A percentile compares a stretch with the other conserved stretches of the same genome.
phyloP scores from a whole-genome alignment of 495 filamentous ascomycete species.

The Pyrenopolyporus hunteri region DNA sequence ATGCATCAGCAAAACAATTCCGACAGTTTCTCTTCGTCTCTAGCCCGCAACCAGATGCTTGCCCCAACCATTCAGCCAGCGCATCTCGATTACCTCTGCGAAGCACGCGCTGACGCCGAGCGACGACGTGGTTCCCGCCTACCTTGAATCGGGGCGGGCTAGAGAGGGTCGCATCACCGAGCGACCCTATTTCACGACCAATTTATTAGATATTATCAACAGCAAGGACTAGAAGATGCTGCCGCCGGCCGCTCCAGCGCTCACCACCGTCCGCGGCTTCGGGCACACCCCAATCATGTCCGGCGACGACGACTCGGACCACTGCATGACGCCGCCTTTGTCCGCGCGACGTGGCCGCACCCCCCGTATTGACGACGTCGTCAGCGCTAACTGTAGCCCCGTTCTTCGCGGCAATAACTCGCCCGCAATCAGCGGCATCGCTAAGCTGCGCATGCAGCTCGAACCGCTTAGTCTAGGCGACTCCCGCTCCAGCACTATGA shows the following conservation, averaged over 20 bases:
- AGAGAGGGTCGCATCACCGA: conserved; percentile 16
- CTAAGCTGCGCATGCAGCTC: conserved; percentile 76
- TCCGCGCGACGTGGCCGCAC: conserved; percentile 43
- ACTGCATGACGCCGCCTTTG: conserved; percentile 48
- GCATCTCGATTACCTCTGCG: conserved; percentile 45
- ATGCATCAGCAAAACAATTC: conserved; percentile 54
- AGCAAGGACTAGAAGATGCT: conserved; percentile 47
- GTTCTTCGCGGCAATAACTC: conserved; percentile 63
- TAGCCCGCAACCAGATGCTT: conserved; percentile 57
- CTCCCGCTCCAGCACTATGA: conserved; percentile 51
- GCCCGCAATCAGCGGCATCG: conserved; percentile 68
- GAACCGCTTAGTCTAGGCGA: conserved; percentile 66
- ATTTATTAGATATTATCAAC: conserved; percentile 21
- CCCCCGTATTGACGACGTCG: conserved; percentile 56
- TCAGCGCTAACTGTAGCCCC: conserved; percentile 66
- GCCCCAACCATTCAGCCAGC: conserved; percentile 49
- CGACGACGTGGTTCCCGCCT: conserved; percentile 54
- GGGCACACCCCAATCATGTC: conserved; percentile 74
- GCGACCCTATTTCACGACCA: conserved; percentile 21
- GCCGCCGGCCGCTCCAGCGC: conserved; percentile 62
- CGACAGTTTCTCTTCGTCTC: conserved; percentile 50
- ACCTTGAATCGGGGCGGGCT: conserved; percentile 49
- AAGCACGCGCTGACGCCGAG: conserved; percentile 55
- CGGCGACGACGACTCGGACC: conserved; percentile 84
- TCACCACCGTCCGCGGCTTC: conserved; percentile 79